Evolutionary conservation across 2,329 filamentous ascomycete species (phyloP).

Genomic region (Fusarium subtropicale): DNA sequence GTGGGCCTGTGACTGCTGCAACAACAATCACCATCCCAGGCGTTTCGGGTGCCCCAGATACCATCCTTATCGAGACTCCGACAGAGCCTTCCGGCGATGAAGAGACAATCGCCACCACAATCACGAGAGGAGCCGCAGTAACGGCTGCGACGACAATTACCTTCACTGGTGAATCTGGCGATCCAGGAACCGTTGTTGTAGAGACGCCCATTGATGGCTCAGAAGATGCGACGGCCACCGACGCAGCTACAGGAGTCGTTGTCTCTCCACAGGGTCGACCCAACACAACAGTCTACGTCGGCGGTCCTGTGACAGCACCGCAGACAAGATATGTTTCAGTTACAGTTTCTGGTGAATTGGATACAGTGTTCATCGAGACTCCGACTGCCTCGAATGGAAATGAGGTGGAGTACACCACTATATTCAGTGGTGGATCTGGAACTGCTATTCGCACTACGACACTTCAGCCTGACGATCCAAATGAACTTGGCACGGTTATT

Average conservation of each 20-base stretch:
- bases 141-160: background rate
- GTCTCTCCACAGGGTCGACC: background rate
- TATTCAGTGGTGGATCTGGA: slow-evolving; percentile 2
- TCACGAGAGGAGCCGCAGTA: background rate
- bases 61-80: slow-evolving; percentile 9
- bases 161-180: background rate
- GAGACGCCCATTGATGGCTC: background rate
- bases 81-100: background rate
- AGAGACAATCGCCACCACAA: background rate
- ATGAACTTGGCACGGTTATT: background rate
- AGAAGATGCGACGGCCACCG: background rate
- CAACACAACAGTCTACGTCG: background rate
- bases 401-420: background rate
- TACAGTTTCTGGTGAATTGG: slow-evolving; percentile 3
- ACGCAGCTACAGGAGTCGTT: background rate
- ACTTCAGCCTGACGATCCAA: background rate
- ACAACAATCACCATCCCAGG: background rate
- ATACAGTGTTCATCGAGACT: slow-evolving; percentile 1
- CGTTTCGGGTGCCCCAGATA: background rate
- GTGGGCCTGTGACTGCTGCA: background rate
- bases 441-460: background rate
- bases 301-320: background rate
- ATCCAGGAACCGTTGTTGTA: background rate
- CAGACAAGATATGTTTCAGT: slow-evolving; percentile 10
- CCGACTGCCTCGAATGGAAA: background rate